Evolutionary conservation across 2,329 filamentous ascomycete species (phyloP), one percentile per base, ranked within the genome.

Genomic region (Acephala macrosclerotiorum): DNA sequence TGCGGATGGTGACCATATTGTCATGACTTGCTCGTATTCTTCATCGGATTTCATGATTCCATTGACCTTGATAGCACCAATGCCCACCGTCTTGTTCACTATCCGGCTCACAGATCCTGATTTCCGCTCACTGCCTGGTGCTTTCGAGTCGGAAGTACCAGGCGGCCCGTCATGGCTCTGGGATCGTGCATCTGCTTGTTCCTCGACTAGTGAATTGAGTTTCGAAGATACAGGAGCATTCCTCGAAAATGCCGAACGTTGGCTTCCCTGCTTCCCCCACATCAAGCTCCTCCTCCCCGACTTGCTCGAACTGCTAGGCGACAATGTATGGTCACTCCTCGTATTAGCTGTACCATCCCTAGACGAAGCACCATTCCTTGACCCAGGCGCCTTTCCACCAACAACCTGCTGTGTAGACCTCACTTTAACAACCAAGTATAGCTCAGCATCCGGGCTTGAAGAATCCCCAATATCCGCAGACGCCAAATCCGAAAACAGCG

Each of bases 371-470:
- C 70, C 71, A 14, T 67, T 58, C 26, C 75, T 71, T 40, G 74
- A 75, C 12, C 60, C 62, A 2, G 75, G 74, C 42, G 73, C 75
- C 9, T 70, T 26, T 22, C 20, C 68, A 49, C 66, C 62, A 18
- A 65, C 60, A 5, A 76, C 68, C 55, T 75, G 72, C 40, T 75
- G 70, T 6, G 71, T 71, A n/a, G 72, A 72, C 55, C 71, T 72
- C 8, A 97, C 87, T 73, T 92, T 93, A 69, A 96, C 91, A 3
- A 97, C 89, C 1, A 99, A 84, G 76, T 92, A 97, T 22, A 98
- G 80, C 60, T 93, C 91, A 3, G 87, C 87, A 57, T 91, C 91
- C 9, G 87, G 84, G 2, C 90, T 83, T 0, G 85, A 81, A 0
- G 81, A 77, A 58, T 89, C 87, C 26, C 88, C 88, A 65, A 89